These are phyloP conservation scores for Cylindrotheca closterium DNA, from an alignment of 108 stramenopile species.

Conservation along the genomic window DNA sequence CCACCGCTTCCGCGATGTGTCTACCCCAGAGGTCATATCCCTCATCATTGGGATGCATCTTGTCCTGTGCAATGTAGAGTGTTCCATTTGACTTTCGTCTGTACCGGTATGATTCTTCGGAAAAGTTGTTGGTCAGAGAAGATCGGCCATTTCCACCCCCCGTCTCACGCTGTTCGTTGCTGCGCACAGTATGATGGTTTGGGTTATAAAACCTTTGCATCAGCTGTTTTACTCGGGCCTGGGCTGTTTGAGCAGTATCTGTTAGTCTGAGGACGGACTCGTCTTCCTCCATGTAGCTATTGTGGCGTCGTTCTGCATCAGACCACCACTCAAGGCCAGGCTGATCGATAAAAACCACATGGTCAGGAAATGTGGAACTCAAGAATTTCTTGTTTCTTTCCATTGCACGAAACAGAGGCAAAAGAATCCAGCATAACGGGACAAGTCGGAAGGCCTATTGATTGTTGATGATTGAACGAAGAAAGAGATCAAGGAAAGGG, in stretches of 20 bases:
- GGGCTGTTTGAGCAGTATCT: constrained; percentile 33
- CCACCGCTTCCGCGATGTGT: constrained; percentile 56
- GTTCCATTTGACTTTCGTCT: neutral
- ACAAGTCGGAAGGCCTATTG: constrained; percentile 43
- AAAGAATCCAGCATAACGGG: constrained; percentile 59
- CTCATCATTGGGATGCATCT: constrained; percentile 65
- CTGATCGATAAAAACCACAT: constrained; percentile 56
- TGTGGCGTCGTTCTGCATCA: constrained; percentile 42
- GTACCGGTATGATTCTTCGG: constrained; percentile 1
- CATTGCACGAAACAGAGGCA: constrained; percentile 44
- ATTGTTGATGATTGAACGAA: no score
- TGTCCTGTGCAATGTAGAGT: constrained; percentile 39
- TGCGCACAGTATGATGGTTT: no score
- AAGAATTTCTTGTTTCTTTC: constrained; percentile 55
- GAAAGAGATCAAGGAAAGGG: no score
- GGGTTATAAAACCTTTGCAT: constrained; percentile 46
- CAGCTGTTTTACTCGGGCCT: constrained; percentile 38
- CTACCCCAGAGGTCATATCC: constrained; percentile 73
- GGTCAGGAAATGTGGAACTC: constrained; percentile 42
- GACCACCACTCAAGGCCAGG: constrained; percentile 36
- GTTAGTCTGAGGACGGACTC: constrained; percentile 40
- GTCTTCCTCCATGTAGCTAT: constrained; percentile 30
- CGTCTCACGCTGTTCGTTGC: no score
- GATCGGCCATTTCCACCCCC: constrained; percentile 2
- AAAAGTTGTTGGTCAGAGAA: constrained; percentile 8